Percentiles rank a stretch among this genome's conserved stretches.
Evolutionary conservation across 306 rosid species (phyloP).

Genomic region (Vigna trinervia): DNA sequence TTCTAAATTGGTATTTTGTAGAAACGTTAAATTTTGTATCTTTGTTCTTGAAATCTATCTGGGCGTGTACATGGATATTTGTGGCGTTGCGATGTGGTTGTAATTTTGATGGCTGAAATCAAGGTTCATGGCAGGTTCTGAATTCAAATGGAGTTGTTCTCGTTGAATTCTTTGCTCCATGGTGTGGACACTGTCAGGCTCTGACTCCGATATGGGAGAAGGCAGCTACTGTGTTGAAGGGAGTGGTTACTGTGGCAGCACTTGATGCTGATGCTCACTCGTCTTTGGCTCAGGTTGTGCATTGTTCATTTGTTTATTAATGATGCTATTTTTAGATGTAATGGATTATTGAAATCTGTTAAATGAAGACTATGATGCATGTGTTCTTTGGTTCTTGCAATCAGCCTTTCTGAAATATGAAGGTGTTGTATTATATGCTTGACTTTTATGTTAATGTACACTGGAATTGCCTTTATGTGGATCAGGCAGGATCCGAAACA

Average conservation of each 20-base stretch:
- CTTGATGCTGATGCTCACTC: constrained; percentile 94
- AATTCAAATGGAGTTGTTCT: constrained; percentile 91
- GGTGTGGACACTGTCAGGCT: constrained; percentile 99
- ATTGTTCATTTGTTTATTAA: constrained; percentile 39
- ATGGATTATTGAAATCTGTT: constrained; percentile 32
- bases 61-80: constrained; percentile 19
- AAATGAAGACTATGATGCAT: constrained; percentile 8
- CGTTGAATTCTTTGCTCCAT: constrained; percentile 97
- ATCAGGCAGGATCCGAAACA: constrained; percentile 18
- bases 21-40: constrained; percentile 32
- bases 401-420: constrained; percentile 20
- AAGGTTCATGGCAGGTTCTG: constrained; percentile 66
- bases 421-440: constrained; percentile 6
- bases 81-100: not conserved
- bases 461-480: not conserved
- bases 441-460: not conserved
- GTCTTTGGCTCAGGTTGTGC: constrained; percentile 85
- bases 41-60: constrained; percentile 36
- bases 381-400: constrained; percentile 29
- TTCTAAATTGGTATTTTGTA: constrained; percentile 20
- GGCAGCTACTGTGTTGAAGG: constrained; percentile 87
- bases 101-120: constrained; percentile 15
- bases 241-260: constrained; percentile 93
- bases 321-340: constrained; percentile 13
- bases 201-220: constrained; percentile 96